Conservation (phyloP, 2,329 filamentous ascomycete genomes). For the Hypoxylon sp. region DNA sequence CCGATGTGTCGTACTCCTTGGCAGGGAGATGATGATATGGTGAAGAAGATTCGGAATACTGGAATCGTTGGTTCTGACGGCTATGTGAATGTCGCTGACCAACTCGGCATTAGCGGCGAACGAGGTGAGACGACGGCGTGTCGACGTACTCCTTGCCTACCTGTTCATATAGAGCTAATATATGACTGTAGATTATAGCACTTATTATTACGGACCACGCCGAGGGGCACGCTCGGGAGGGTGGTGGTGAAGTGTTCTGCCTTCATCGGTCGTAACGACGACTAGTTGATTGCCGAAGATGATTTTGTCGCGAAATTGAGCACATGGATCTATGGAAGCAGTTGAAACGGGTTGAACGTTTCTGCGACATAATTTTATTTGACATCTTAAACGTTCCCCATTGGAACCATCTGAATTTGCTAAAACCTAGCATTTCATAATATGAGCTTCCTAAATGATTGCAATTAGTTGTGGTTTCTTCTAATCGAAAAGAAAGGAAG, state of each 20-base stretch:
- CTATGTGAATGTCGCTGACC: conserved; percentile 73
- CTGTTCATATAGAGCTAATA: neutral
- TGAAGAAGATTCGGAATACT: conserved; percentile 62
- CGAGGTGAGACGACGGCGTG: conserved; percentile 60
- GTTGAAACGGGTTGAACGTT: too few relatives aligned
- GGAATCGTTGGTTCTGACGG: conserved; percentile 64
- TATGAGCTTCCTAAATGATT: too few relatives aligned
- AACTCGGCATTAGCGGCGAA: conserved; percentile 70
- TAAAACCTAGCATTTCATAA: too few relatives aligned
- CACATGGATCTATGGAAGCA: too few relatives aligned
- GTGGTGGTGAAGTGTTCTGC: conserved; percentile 19
- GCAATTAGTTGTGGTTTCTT: too few relatives aligned
- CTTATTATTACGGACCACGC: conserved; percentile 46
- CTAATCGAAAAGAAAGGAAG: too few relatives aligned
- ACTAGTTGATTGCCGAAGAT: neutral
- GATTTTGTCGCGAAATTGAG: too few relatives aligned
- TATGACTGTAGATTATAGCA: conserved; percentile 49
- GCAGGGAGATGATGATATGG: conserved; percentile 63
- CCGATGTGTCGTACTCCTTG: conserved; percentile 73
- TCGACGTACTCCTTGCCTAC: neutral
- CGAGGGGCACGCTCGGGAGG: conserved; percentile 16
- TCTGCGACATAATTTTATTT: too few relatives aligned
- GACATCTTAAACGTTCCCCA: too few relatives aligned
- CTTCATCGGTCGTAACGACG: too few relatives aligned
- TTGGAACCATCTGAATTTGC: too few relatives aligned